Evolutionary conservation across 305 asterid genomes (phyloP).

Genomic region (Rubia occidens): DNA sequence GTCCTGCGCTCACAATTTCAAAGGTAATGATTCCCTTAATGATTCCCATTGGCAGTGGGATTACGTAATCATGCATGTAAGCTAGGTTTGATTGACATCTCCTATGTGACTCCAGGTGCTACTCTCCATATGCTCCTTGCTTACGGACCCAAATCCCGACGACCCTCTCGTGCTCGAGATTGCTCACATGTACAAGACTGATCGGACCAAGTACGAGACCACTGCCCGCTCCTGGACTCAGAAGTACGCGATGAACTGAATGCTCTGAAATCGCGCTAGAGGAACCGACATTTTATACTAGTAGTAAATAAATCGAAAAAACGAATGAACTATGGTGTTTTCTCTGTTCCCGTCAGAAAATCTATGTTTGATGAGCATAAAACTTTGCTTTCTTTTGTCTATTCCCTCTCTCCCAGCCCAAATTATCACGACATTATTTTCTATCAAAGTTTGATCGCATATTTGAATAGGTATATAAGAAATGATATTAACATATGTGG

Average conservation of each 20-base stretch:
- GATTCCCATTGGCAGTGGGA: neutral
- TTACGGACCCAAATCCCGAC: conserved; percentile 27
- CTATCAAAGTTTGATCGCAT: too few species aligned
- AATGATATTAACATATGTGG: too few species aligned
- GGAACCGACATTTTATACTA: conserved; percentile 8
- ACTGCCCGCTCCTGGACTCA: conserved; percentile 61
- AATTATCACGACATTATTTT: too few species aligned
- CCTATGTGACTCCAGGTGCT: conserved; percentile 29
- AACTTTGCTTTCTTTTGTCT: too few species aligned
- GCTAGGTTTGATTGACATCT: too few species aligned
- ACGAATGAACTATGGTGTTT: neutral
- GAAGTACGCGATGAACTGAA: conserved; percentile 57
- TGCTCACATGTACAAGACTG: conserved; percentile 58
- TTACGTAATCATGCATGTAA: neutral
- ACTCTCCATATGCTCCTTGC: conserved; percentile 53
- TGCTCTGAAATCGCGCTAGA: neutral
- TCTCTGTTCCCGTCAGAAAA: neutral
- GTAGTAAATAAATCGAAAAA: neutral
- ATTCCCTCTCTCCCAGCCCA: too few species aligned
- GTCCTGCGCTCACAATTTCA: conserved; percentile 69
- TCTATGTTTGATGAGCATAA: too few species aligned
- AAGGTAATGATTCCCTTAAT: conserved; percentile 32
- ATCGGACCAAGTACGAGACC: conserved; percentile 41
- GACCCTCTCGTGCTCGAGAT: conserved; percentile 45
- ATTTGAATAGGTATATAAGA: too few species aligned